Evolutionary conservation across 1,284 basidiomycete genomes (phyloP), one percentile per base, ranked within the genome.

Genomic region (Microbotryomycetes sp.): DNA sequence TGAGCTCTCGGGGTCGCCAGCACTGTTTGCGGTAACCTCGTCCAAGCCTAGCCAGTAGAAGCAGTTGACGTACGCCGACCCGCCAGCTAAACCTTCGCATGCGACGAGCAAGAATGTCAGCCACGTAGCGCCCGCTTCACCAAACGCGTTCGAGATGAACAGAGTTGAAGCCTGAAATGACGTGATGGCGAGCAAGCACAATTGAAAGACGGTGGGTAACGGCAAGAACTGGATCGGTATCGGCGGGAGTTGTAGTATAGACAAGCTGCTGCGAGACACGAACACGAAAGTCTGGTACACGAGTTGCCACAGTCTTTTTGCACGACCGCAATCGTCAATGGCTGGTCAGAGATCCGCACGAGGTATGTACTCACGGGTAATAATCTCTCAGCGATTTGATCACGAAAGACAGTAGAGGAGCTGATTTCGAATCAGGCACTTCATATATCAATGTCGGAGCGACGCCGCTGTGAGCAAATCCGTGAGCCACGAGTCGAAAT

Each of bases 401-500:
- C 61, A 97, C 80, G 70, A 81, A 83, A 72, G 84, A 81, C 56
- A 90, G 76, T 50, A 92, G 71, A 71, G 86, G 79, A 73, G 85
- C 78, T 46, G 78, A 72, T 45, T 82, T 77, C 1, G 79, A 74
- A 0, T 80, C 77, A 0, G 94, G 94, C 14, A 96, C 81, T 1
- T 90, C 87, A 73, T 96, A 98, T 16, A 97, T 76, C 14, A 98
- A 80, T 0, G 92, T 97, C 0, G 94, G 93, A 14, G 91, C 84
- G 14, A 96, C 84, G 25, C 92, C 92, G 84, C 90, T 62, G 15
- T 25, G 53, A 54, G 49, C 56, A 49, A 28, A 6, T 55, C 47
- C 14, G 28, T 26, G 23, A 57, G 45, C 16, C 16, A 56, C 28
- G 31, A 54, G 23, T 22, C 36, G 19, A 42, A 42, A 42, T 42